These are phyloP conservation scores for Meyerozyma elateridarum DNA, from an alignment of 1,139 yeast species.

Conservation along the genomic window DNA sequence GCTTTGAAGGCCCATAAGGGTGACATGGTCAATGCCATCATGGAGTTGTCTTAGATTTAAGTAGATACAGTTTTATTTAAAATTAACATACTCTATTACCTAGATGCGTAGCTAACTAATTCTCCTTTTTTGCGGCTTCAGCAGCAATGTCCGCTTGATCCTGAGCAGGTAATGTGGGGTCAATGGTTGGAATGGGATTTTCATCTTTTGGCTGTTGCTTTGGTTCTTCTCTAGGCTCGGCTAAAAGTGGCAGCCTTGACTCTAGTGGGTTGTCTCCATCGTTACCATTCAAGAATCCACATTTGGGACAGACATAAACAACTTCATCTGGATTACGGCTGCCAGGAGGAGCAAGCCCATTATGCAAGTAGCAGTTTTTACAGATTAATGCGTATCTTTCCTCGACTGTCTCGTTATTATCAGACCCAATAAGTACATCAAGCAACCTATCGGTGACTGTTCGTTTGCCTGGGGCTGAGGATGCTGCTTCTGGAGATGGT, in stretches of 20 bases:
- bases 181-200: too few relatives aligned
- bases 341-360: constrained; percentile 82
- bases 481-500: constrained; percentile 6
- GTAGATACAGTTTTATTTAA: too few relatives aligned
- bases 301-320: constrained; percentile 65
- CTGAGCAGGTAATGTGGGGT: too few relatives aligned
- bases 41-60: constrained; percentile 71
- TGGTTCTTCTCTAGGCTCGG: too few relatives aligned
- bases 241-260: too few relatives aligned
- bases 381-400: constrained; percentile 74
- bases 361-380: constrained; percentile 57
- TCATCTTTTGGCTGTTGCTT: too few relatives aligned
- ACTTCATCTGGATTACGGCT: constrained; percentile 48
- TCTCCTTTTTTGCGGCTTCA: too few relatives aligned
- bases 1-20: constrained; percentile 87
- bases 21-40: constrained; percentile 93
- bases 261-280: too few relatives aligned
- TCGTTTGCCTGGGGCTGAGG: constrained; percentile 11
- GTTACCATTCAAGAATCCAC: constrained; percentile 59
- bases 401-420: constrained; percentile 58
- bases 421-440: constrained; percentile 64
- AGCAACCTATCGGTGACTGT: constrained; percentile 41
- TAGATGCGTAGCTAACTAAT: too few relatives aligned
- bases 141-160: too few relatives aligned
- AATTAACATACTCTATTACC: too few relatives aligned